Evolutionary conservation across 768 basidiomycete species (phyloP).

Genomic region (Kwoniella heveanensis): DNA sequence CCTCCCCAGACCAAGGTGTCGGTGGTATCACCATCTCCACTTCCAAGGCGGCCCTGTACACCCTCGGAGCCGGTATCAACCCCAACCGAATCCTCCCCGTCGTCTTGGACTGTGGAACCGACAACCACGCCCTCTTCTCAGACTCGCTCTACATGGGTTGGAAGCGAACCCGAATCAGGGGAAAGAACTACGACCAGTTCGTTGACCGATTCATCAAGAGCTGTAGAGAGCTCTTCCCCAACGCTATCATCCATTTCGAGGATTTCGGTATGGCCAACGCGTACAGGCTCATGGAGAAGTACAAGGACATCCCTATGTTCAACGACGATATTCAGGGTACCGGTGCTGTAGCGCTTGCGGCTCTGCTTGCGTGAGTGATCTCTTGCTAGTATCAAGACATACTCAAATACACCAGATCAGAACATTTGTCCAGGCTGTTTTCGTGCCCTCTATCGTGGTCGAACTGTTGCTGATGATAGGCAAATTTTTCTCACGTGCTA

Average conservation of each 20-base stretch:
- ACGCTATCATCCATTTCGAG: constrained; percentile 56
- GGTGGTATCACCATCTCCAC: constrained; percentile 59
- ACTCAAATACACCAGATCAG: too few relatives aligned
- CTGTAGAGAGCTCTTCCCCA: constrained; percentile 56
- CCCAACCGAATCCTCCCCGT: constrained; percentile 56
- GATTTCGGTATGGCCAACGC: constrained; percentile 57
- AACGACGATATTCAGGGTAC: constrained; percentile 74
- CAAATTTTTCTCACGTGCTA: background rate
- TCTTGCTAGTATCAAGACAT: too few relatives aligned
- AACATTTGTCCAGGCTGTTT: too few relatives aligned
- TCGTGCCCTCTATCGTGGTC: too few relatives aligned
- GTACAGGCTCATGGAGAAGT: constrained; percentile 56
- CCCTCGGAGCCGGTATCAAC: constrained; percentile 58
- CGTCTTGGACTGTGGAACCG: constrained; percentile 57
- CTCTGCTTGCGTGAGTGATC: constrained; percentile 65
- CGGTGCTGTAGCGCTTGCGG: constrained; percentile 61
- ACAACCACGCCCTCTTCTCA: constrained; percentile 56
- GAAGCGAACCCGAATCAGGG: constrained; percentile 69
- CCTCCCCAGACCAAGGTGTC: constrained; percentile 65
- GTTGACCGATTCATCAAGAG: constrained; percentile 66
- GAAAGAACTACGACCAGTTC: constrained; percentile 75
- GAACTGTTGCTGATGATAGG: background rate
- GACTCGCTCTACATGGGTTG: constrained; percentile 67
- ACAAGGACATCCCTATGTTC: constrained; percentile 57
- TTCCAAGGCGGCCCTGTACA: constrained; percentile 72